Percentiles rank a stretch among this genome's conserved stretches.
phyloP scores from a whole-genome alignment of 2,329 filamentous ascomycete genomes.

The Fusarium sp. region DNA sequence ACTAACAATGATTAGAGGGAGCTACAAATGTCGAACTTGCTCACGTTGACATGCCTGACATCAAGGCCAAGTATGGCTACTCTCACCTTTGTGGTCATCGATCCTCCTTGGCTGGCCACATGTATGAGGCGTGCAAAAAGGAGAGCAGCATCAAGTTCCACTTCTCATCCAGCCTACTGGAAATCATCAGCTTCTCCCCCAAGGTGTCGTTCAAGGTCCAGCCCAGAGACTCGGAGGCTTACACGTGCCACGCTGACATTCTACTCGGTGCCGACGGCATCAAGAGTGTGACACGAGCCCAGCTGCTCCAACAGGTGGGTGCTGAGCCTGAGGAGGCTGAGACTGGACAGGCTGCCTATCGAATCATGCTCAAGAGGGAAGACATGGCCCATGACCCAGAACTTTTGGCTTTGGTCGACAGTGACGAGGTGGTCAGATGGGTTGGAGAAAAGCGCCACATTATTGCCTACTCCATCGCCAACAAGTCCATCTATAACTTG shows the following conservation, averaged over 20 bases:
- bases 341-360: conserved; percentile 62
- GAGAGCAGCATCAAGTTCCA: conserved; percentile 71
- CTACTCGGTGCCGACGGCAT: conserved; percentile 63
- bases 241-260: conserved; percentile 53
- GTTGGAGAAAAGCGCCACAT: conserved; percentile 72
- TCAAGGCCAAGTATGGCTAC: conserved; percentile 72
- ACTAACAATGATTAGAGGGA: conserved; percentile 61
- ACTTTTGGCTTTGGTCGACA: conserved; percentile 65
- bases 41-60: conserved; percentile 72
- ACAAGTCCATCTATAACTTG: conserved; percentile 71
- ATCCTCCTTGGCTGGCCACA: conserved; percentile 70
- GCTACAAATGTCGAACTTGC: conserved; percentile 73
- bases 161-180: conserved; percentile 54
- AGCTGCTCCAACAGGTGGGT: conserved; percentile 62
- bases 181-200: conserved; percentile 40
- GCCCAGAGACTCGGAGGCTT: conserved; percentile 29
- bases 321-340: conserved; percentile 56
- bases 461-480: conserved; percentile 70
- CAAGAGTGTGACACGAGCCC: conserved; percentile 56
- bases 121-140: conserved; percentile 73
- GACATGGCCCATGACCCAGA: conserved; percentile 73
- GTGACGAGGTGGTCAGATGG: conserved; percentile 66
- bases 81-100: conserved; percentile 83
- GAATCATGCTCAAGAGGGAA: conserved; percentile 59
- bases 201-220: conserved; percentile 35